Evolutionary conservation across 2,329 filamentous ascomycete genomes (phyloP).

Genomic region (Uncinocarpus reesii): DNA sequence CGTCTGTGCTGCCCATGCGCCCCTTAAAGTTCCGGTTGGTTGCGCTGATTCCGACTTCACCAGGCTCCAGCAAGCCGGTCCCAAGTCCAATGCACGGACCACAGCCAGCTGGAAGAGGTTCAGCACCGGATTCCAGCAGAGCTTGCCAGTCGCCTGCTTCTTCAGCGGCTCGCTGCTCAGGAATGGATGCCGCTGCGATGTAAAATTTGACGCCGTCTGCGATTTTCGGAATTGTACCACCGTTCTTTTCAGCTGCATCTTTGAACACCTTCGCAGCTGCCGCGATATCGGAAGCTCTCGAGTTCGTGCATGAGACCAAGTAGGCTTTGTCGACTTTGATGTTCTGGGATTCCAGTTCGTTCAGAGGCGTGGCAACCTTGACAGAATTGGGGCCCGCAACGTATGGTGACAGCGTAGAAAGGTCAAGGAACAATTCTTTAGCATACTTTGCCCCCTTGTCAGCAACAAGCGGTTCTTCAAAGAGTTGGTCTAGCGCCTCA

Average conservation of each 20-base stretch:
- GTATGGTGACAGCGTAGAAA: constrained; percentile 73
- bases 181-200: constrained; percentile 71
- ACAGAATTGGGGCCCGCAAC: constrained; percentile 85
- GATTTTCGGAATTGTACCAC: constrained; percentile 57
- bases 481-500: constrained; percentile 59
- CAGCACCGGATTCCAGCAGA: constrained; percentile 68
- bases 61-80: constrained; percentile 65
- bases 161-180: constrained; percentile 68
- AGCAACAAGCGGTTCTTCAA: constrained; percentile 55
- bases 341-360: constrained; percentile 59
- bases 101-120: constrained; percentile 61
- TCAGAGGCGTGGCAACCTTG: constrained; percentile 70
- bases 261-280: constrained; percentile 77
- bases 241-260: constrained; percentile 54
- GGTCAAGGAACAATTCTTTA: constrained; percentile 70
- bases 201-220: constrained; percentile 72
- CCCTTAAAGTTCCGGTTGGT: constrained; percentile 87
- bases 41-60: constrained; percentile 77
- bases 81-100: constrained; percentile 81
- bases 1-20: constrained; percentile 70
- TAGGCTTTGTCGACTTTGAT: constrained; percentile 79
- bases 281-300: constrained; percentile 65
- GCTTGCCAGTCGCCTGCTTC: constrained; percentile 76
- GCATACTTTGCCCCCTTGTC: constrained; percentile 72
- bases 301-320: constrained; percentile 84